Conservation (phyloP, 169 alveolate genomes). For the Amoebophrya sp. region DNA sequence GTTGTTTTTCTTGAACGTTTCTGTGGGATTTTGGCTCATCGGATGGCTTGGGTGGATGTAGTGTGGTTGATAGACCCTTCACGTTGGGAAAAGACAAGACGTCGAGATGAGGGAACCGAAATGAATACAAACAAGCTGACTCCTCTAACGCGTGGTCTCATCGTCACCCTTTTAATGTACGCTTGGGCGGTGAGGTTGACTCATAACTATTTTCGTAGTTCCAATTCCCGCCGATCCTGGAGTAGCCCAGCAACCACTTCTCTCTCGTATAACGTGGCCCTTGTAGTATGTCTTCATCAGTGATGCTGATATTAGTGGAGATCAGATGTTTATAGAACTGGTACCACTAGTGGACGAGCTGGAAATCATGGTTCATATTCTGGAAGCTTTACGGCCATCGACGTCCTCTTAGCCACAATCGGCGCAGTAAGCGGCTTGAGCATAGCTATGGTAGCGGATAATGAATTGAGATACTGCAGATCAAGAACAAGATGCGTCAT, state of each 20-base stretch:
- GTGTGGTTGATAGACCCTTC: background rate
- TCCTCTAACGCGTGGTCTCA: background rate
- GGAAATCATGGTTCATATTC: background rate
- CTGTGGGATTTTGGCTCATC: background rate
- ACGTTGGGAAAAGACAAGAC: too few relatives aligned
- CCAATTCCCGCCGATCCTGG: background rate
- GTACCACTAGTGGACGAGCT: background rate
- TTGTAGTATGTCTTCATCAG: too few relatives aligned
- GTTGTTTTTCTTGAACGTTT: background rate
- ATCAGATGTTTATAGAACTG: too few relatives aligned
- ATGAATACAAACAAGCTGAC: background rate
- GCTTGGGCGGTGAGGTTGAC: background rate
- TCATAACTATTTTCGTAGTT: background rate
- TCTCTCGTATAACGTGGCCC: background rate
- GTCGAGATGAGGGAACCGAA: background rate
- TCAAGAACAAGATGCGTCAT: background rate
- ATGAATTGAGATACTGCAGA: background rate
- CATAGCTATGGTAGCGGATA: background rate
- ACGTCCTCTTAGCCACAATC: background rate
- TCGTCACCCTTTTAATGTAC: background rate
- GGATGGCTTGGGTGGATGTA: background rate
- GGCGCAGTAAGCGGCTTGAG: background rate
- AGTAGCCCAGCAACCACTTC: background rate
- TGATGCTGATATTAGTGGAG: too few relatives aligned
- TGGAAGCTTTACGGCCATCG: background rate